A percentile compares a stretch with the other conserved stretches of the same genome.
phyloP scores from a whole-genome alignment of 345 rosid genomes.

The Aurinia saxatilis region DNA sequence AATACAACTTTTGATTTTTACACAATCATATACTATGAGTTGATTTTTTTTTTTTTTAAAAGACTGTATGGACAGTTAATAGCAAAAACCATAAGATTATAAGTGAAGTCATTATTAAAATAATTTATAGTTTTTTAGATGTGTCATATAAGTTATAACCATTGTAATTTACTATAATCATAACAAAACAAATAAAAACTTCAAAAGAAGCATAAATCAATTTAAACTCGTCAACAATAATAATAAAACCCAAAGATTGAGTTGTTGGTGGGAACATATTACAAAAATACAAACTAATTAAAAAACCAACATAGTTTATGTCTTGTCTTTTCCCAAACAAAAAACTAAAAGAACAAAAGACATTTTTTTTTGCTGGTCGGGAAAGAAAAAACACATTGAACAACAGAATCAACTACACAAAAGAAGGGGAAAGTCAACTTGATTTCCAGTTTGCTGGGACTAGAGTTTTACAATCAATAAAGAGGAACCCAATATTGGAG shows the following conservation, averaged over 20 bases:
- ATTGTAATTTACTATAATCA: not conserved
- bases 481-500: conserved; percentile 18
- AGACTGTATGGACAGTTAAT: too few relatives aligned
- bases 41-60: too few relatives aligned
- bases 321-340: not conserved
- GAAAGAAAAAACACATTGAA: conserved; percentile 5
- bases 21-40: too few relatives aligned
- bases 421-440: conserved; percentile 4
- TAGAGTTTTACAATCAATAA: conserved; percentile 12
- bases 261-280: not conserved
- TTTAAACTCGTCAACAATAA: not conserved
- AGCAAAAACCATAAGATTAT: too few relatives aligned
- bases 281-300: conserved; percentile 7
- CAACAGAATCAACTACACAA: conserved; percentile 20
- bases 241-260: not conserved
- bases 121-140: too few relatives aligned
- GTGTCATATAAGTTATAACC: too few relatives aligned
- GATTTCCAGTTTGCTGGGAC: not conserved
- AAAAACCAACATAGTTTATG: not conserved
- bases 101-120: too few relatives aligned
- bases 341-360: not conserved
- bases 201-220: too few relatives aligned
- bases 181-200: not conserved
- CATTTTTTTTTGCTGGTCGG: too few relatives aligned
- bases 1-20: too few relatives aligned